Conservation (phyloP, 2,329 filamentous ascomycete species). For the Fusarium dlaminii region DNA sequence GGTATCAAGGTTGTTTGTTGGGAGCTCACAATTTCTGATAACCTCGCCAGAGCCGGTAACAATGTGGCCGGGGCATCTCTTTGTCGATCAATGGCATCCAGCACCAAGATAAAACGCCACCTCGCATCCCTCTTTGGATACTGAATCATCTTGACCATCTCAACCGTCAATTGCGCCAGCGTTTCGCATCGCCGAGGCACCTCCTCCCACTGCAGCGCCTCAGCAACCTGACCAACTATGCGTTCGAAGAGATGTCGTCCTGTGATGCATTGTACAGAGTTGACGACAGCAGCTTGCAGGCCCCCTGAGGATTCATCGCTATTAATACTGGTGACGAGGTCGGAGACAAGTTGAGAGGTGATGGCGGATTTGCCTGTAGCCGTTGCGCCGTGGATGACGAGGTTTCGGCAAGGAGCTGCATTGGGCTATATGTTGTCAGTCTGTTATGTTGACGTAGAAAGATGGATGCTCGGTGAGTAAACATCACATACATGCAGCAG, state of each 20-base stretch:
- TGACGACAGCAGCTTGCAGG: slow-evolving; percentile 69
- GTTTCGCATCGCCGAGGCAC: slow-evolving; percentile 77
- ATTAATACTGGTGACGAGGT: slow-evolving; percentile 34
- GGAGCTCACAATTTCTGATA: slow-evolving; percentile 78
- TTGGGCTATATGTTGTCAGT: slow-evolving; percentile 57
- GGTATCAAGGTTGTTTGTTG: slow-evolving; percentile 6
- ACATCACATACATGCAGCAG: slow-evolving; percentile 61
- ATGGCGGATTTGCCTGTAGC: slow-evolving; percentile 88
- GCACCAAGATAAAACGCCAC: slow-evolving; percentile 79
- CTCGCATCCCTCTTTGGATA: slow-evolving; percentile 49
- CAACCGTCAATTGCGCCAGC: slow-evolving; percentile 77
- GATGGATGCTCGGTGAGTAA: neutral
- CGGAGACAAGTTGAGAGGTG: slow-evolving; percentile 58
- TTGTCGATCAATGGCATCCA: slow-evolving; percentile 89
- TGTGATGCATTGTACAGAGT: slow-evolving; percentile 80
- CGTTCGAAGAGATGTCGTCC: slow-evolving; percentile 80
- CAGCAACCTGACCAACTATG: slow-evolving; percentile 67
- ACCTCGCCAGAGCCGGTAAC: slow-evolving; percentile 79
- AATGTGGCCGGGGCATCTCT: slow-evolving; percentile 82
- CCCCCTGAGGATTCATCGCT: slow-evolving; percentile 41
- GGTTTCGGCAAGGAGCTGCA: slow-evolving; percentile 75
- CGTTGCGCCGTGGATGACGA: slow-evolving; percentile 85
- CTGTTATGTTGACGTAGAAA: neutral
- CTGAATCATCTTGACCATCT: slow-evolving; percentile 72
- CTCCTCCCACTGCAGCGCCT: slow-evolving; percentile 59